Base-by-base conservation (phyloP, 73 alveolate genomes). In the Paramecium primaurelia region DNA sequence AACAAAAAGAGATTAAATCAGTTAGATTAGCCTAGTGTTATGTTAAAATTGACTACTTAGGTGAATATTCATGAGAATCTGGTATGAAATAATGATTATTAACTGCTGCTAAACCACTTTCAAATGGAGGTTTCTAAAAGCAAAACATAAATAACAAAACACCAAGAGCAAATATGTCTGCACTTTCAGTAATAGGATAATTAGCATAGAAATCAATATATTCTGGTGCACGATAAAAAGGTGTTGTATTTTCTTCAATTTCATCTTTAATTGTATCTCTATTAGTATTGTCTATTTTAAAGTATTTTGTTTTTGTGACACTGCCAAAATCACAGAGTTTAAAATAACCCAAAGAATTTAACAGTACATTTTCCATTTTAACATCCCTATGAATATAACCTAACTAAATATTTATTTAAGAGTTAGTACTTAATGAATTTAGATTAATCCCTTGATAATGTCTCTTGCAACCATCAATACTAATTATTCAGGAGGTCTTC, bases 111-210 rank as follows among this genome's bases (percentile, higher is more conserved):
- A 89, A 89, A 1, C 71, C 51, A 69, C 86, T 71, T 18, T 89
- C 94, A 89, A 89, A 89, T 22, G 94, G 94, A 30, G 94, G 94
- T 47, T 89, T 89, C 49, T 89, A 38, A 51, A 89, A 89, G 60
- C 92, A 68, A 16, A 89, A 36, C 47, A 89, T 89, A 26, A 71
- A 89, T 26, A 64, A 25, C 77, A 71, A 45, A 7, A 89, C 94
- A 3, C 94, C 94, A 26, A 89, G 77, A 71, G 94, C 94, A 30
- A 89, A 89, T 18, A 89, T 47, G 51, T 89, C 94, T 18, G 75
- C 77, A 18, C 47, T 73, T 36, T 89, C 94, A 10, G 71, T 71
- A 34, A 68, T 45, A 12, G 94, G 94, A 44, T 28, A 49, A 34
- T 51, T 73, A 1, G 94, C 64, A 47, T 71, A 89, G n/a, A 89